phyloP scores from a whole-genome alignment of 192 early-diverging fungal genomes.

The Linnemannia hyalina region DNA sequence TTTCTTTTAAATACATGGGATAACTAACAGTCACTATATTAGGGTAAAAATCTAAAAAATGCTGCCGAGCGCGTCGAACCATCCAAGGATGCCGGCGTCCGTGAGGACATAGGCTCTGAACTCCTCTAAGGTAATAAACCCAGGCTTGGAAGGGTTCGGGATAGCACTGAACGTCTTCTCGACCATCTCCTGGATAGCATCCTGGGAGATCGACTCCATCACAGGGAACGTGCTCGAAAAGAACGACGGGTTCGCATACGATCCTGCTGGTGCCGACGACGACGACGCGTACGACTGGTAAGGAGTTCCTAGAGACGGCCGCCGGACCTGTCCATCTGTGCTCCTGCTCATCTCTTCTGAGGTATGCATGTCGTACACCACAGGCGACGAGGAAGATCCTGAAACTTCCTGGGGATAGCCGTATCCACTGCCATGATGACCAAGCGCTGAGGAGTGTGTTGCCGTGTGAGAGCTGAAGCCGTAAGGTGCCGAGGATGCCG shows the following conservation, averaged over 20 bases:
- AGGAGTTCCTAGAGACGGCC: slow-evolving; percentile 14
- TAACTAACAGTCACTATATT: background rate
- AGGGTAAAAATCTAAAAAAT: slow-evolving; percentile 26
- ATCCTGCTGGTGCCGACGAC: slow-evolving; percentile 25
- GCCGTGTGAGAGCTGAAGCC: background rate
- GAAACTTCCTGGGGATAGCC: background rate
- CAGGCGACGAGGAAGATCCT: slow-evolving; percentile 7
- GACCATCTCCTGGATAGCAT: slow-evolving; percentile 95
- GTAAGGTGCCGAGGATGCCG: slow-evolving; percentile 16
- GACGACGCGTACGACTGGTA: slow-evolving; percentile 25
- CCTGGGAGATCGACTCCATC: slow-evolving; percentile 93
- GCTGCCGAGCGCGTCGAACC: slow-evolving; percentile 92
- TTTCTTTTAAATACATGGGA: too few species aligned
- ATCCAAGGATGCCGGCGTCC: slow-evolving; percentile 86
- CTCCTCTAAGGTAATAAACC: slow-evolving; percentile 83
- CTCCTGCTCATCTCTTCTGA: background rate
- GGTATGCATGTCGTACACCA: background rate
- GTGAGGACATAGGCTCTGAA: slow-evolving; percentile 82
- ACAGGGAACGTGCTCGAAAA: slow-evolving; percentile 83
- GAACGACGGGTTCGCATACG: slow-evolving; percentile 59
- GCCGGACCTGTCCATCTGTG: background rate
- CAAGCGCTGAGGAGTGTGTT: slow-evolving; percentile 31
- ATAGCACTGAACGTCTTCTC: slow-evolving; percentile 84
- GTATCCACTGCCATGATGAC: slow-evolving; percentile 27
- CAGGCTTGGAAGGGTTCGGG: slow-evolving; percentile 63